phyloP scores from a whole-genome alignment of 225 moss, liverwort and hornwort species.

The Pseudoscleropodium purum region DNA sequence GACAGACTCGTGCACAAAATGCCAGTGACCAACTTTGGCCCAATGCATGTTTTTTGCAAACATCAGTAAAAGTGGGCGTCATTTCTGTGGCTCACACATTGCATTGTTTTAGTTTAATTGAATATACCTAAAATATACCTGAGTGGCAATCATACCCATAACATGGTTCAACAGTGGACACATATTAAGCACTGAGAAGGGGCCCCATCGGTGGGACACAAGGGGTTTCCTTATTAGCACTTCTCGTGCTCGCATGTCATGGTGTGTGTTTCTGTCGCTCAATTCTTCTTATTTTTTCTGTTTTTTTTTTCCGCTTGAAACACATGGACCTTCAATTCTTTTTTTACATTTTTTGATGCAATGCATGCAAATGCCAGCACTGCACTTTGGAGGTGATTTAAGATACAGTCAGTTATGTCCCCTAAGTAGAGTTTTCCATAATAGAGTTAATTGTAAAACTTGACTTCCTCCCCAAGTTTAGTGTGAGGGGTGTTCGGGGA shows the following conservation, averaged over 20 bases:
- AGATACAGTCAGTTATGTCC: too few relatives aligned
- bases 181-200: not conserved
- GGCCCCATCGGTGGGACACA: not conserved
- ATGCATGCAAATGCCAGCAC: not conserved
- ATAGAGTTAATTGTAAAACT: too few relatives aligned
- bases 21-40: not conserved
- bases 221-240: not conserved
- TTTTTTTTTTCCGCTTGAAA: too few relatives aligned
- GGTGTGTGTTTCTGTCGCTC: not conserved
- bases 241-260: not conserved
- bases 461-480: too few relatives aligned
- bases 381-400: not conserved
- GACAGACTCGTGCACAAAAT: not conserved
- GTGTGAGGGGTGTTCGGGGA: too few relatives aligned
- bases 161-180: not conserved
- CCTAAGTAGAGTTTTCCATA: too few relatives aligned
- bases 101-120: not conserved
- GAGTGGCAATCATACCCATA: not conserved
- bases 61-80: not conserved
- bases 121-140: not conserved
- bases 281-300: too few relatives aligned
- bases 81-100: not conserved
- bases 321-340: not conserved
- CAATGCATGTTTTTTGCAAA: not conserved
- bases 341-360: not conserved